Percentiles rank a stretch among this genome's conserved stretches.
These are phyloP conservation scores for Aspergillus glaucus DNA, from an alignment of 2,329 filamentous ascomycete species.

Conservation along the genomic window DNA sequence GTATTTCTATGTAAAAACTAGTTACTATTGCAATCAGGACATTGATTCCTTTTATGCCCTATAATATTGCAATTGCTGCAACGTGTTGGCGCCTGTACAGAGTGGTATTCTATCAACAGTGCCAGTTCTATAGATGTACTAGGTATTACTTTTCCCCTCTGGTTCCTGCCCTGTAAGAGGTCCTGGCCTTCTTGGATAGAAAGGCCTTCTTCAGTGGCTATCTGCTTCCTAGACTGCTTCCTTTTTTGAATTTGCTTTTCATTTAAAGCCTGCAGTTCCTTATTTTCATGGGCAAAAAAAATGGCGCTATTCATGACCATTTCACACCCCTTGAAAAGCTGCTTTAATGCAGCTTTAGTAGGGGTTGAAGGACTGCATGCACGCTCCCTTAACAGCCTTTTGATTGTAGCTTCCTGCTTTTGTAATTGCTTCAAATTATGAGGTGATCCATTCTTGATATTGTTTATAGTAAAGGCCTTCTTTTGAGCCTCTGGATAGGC, in stretches of 20 bases:
- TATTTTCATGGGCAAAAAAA: not conserved
- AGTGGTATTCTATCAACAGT: not conserved
- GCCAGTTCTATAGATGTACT: not conserved
- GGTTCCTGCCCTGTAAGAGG: not conserved
- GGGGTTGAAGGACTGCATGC: not conserved
- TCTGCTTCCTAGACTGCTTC: not conserved
- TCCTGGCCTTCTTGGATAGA: not conserved
- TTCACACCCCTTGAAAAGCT: not conserved
- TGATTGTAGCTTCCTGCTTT: constrained; percentile 5
- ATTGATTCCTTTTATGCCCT: not conserved
- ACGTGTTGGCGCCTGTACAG: not conserved
- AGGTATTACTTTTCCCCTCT: not conserved
- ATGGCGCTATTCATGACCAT: not conserved
- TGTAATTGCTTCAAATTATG: constrained; percentile 7
- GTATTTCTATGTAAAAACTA: not conserved
- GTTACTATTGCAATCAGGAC: not conserved
- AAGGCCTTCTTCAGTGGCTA: not conserved
- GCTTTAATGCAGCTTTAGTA: not conserved
- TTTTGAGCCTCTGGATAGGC: constrained; percentile 1
- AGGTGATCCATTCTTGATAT: constrained; percentile 5
- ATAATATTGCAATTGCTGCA: not conserved
- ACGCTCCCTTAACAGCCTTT: constrained; percentile 1
- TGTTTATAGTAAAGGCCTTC: not conserved
- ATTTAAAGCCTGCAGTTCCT: not conserved
- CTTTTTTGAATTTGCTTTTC: not conserved